Evolutionary conservation across 805 yeast genomes (phyloP), one percentile per base, ranked within the genome.

Genomic region (Ogataea paradorogensis): DNA sequence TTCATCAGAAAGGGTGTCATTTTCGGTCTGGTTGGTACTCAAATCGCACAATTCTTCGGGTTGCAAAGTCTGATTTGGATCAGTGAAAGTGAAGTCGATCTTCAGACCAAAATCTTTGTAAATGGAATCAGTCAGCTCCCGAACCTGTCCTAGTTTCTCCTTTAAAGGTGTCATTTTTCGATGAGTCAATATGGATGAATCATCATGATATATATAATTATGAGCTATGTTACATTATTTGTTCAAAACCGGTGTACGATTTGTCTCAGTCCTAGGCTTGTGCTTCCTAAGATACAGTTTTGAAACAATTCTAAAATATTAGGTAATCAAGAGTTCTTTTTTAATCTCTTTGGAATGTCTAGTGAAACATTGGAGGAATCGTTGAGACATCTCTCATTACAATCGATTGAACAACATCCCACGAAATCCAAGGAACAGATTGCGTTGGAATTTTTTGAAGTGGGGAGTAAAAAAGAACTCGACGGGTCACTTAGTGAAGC

Each of bases 401-500:
- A 46, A 33, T 50, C 57, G 7, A 58, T 60, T 20, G 45, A 49
- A 21, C 40, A 49, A 15, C 63, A 61, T 45, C 62, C 66, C 4
- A 57, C 55, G 1, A 58, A 56, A 37, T 35, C 56, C 13, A 46
- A 42, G 33, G 63, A 65, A 33, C 52, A 61, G 15, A 48, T 60
- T 24, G 95, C 95, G 2, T 63, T 87, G 29, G 69, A 67, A 36
- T 63, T 76, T 15, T 88, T 85, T 66, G 88, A 83, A 50, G 60
- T 69, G 35, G 96, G 88, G 3, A 76, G 81, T 0, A 76, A 72
- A 33, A 81, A 81, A 53, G 96, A 89, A 61, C 66, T 73, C 24
- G 74, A 69, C 35, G 96, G 96, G 0, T 67, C 78, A 45, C 71
- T 88, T 77, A 73, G 85, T n/a, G 95, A 88, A 53, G 96, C 96